These are phyloP conservation scores for Penicillium macrosclerotiorum DNA, from an alignment of 495 filamentous ascomycete species.

Conservation along the genomic window DNA sequence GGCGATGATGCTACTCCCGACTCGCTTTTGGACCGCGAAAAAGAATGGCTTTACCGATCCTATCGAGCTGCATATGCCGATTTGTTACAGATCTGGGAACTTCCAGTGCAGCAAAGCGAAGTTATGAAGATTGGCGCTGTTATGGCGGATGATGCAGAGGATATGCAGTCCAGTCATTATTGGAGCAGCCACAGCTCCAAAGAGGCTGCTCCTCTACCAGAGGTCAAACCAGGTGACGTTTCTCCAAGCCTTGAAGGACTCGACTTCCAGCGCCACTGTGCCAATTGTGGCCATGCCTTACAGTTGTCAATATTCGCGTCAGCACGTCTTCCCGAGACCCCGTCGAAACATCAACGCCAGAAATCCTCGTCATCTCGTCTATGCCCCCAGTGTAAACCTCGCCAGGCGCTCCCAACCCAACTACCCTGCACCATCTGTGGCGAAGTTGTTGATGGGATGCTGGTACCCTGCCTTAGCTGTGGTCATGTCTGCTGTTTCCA, in stretches of 20 bases:
- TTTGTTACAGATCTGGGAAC: slow-evolving; percentile 77
- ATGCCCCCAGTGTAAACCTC: slow-evolving; percentile 39
- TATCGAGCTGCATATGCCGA: slow-evolving; percentile 83
- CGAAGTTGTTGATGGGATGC: slow-evolving; percentile 46
- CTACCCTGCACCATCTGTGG: slow-evolving; percentile 48
- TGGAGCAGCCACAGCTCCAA: slow-evolving; percentile 24
- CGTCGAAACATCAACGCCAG: slow-evolving; percentile 19
- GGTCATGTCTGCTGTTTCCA: slow-evolving; percentile 52
- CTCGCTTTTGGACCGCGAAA: slow-evolving; percentile 66
- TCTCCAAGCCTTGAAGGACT: slow-evolving; percentile 25
- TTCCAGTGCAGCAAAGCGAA: slow-evolving; percentile 72
- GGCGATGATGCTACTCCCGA: slow-evolving; percentile 67
- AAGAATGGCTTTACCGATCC: slow-evolving; percentile 56
- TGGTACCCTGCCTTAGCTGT: slow-evolving; percentile 51
- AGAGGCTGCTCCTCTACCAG: slow-evolving; percentile 21
- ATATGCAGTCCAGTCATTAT: slow-evolving; percentile 18
- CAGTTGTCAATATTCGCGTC: slow-evolving; percentile 41
- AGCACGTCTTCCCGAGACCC: slow-evolving; percentile 15
- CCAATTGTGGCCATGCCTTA: slow-evolving; percentile 40
- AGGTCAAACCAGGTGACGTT: slow-evolving; percentile 1
- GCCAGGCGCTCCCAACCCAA: slow-evolving; percentile 37
- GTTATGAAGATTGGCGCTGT: slow-evolving; percentile 69
- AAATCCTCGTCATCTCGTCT: slow-evolving; percentile 14
- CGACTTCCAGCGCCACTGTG: slow-evolving; percentile 46
- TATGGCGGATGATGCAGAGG: slow-evolving; percentile 12